Base-by-base conservation (phyloP, 352 stramenopile genomes). In the Globisporangium recalcitrans region DNA sequence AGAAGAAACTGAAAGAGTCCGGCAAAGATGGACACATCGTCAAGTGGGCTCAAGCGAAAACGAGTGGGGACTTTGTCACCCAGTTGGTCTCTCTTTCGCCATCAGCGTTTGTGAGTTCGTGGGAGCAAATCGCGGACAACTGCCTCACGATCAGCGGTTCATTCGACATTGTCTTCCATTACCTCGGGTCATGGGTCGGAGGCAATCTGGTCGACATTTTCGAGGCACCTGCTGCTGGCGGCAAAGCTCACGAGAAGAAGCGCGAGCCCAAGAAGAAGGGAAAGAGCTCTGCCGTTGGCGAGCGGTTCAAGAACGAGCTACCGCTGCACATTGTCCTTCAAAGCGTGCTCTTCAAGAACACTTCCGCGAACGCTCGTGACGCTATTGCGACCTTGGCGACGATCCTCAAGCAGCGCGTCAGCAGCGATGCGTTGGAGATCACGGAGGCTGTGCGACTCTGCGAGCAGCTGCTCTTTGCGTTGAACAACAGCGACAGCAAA, bases 401-500 rank as follows among this genome's bases (percentile, higher is more conserved):
- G 36, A 34, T 78, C 46, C 26, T 78, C 2, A 62, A 60, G 19
- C 29, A 58, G 52, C 51, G 67, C 21, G 22, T 71, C 11, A 32
- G 58, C 4, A 48, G 51, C 7, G 53, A 54, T 8, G 31, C 63
- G 8, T 19, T 78, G 8, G 26, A 47, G 21, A 49, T 46, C n/a
- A 22, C 52, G 1, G 72, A 74, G 9, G 72, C 74, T 40, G 59
- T 63, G 14, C 72, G 64, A 9, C 72, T 85, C 56, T 84, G 74
- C 31, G 75, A 87, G 27, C 75, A 82, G 59, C 26, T 85, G 22
- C 40, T 85, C 31, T 85, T 83, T 42, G 76, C 73, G 11, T 62
- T 87, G 49, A 26, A 38, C 22, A 44, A 40, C 63, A 62, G 2
- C 63, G 52, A 38, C 62, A 31, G n/a, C 24, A 58, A 16, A 3